phyloP scores from a whole-genome alignment of 371 early-diverging fungal genomes.

The Catenaria anguillulae region DNA sequence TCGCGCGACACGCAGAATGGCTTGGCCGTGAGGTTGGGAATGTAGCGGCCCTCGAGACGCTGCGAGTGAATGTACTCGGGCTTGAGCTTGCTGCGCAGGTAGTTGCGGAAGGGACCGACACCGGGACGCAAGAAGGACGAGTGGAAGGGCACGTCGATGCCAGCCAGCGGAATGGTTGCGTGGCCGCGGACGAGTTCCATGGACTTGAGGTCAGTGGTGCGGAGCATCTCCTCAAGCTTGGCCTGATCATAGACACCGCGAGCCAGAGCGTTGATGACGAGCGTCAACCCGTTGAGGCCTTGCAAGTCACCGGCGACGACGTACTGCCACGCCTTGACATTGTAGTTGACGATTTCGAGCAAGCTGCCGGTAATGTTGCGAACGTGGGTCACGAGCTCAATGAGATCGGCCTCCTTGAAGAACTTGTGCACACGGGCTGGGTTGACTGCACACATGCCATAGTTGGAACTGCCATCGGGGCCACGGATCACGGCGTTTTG shows the following conservation, averaged over 20 bases:
- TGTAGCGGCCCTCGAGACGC: conserved; percentile 64
- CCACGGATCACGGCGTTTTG: conserved; percentile 85
- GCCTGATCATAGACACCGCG: conserved; percentile 58
- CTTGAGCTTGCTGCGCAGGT: conserved; percentile 65
- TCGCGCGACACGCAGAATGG: conserved; percentile 66
- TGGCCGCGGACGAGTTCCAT: conserved; percentile 69
- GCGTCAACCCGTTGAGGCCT: conserved; percentile 61
- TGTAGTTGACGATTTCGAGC: conserved; percentile 91
- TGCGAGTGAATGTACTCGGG: conserved; percentile 60
- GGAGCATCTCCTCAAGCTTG: conserved; percentile 48
- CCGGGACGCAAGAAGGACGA: conserved; percentile 79
- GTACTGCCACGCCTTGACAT: conserved; percentile 92
- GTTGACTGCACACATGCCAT: conserved; percentile 91
- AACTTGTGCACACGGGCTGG: conserved; percentile 75
- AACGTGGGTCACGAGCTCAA: conserved; percentile 66
- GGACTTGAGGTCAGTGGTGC: conserved; percentile 23
- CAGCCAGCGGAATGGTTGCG: conserved; percentile 81
- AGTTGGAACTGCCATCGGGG: conserved; percentile 62
- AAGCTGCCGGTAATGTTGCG: conserved; percentile 58
- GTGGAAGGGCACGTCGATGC: conserved; percentile 96
- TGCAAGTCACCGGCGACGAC: conserved; percentile 81
- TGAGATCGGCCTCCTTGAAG: conserved; percentile 70
- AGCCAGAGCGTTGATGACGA: conserved; percentile 60
- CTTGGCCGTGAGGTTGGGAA: conserved; percentile 87
- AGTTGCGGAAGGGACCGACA: conserved; percentile 81